Base-by-base conservation (phyloP, 2,329 filamentous ascomycete genomes). In the Geoglossum cookeanum region DNA sequence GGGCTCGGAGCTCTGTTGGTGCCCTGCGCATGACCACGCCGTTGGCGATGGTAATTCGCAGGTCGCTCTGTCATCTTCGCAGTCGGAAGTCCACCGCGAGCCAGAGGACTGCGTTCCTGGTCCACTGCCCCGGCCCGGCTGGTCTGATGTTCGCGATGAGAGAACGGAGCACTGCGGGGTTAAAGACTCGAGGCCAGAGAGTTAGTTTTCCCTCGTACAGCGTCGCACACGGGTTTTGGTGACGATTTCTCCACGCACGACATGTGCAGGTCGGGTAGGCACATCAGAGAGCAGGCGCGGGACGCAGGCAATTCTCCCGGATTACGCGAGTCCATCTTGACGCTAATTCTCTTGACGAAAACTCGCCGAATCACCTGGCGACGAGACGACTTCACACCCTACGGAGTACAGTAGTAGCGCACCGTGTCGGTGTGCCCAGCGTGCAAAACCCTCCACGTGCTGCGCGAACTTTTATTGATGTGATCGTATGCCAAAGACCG, bases 351-450 rank as follows among this genome's bases (percentile, higher is more conserved):
- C 33, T 32, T 30, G 37, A 7, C 30, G 37, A 11, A 53, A 53
- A 53, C n/a, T 53, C 49, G 49, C 49, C 49, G 49, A 53, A 53
- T 37, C 49, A 53, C 30, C 47, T 52, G n/a, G 39, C 39, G 39
- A 45, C 42, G 9, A 32, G 30, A 53, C 27, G 49, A 52, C 33
- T 7, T n/a, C 49, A n/a, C 30, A n/a, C n/a, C n/a, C 32, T 15
- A 6, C 48, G 27, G 13, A 32, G 29, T 15, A 15, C 15, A 9
- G 22, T 22, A 22, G 22, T 22, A 22, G 22, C 22, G 4, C 42
- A 17, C 42, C 42, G n/a, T 2, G 35, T 37, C 11, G 35, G 11
- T 22, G 22, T 15, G 39, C 39, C 33, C 6, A 15, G 13, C 7
- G 39, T 15, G 39, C 39, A 42, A 42, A 42, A 42, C 39, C 8